Percentiles rank a stretch among this genome's conserved stretches.
These are phyloP conservation scores for Coemansia sp. DNA, from an alignment of 192 early-diverging fungal species.

Conservation along the genomic window DNA sequence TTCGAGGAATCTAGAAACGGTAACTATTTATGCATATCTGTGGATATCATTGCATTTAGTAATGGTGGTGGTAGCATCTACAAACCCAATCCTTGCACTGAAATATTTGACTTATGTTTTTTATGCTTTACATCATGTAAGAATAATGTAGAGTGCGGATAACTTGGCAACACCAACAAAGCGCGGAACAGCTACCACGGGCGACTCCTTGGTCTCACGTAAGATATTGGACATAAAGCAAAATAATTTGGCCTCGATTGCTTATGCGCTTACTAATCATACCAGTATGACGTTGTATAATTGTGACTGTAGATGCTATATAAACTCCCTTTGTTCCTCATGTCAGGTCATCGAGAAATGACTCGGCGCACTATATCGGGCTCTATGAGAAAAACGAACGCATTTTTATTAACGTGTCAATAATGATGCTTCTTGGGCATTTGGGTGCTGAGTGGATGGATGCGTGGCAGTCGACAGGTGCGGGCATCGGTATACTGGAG, in stretches of 20 bases:
- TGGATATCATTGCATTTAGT: not conserved
- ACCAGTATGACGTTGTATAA: not conserved
- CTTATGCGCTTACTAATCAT: not conserved
- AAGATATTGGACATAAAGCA: not conserved
- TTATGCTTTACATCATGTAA: not conserved
- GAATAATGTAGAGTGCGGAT: not conserved
- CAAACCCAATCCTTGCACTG: not conserved
- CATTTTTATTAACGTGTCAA: not conserved
- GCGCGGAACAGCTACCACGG: not conserved
- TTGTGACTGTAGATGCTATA: not conserved
- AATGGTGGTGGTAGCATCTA: not conserved
- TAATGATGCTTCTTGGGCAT: not conserved
- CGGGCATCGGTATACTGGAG: not conserved
- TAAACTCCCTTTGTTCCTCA: not conserved
- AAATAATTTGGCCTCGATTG: not conserved
- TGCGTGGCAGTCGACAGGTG: not conserved
- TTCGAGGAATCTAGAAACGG: not conserved
- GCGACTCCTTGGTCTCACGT: not conserved
- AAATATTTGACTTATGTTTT: not conserved
- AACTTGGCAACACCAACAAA: not conserved
- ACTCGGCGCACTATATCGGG: not conserved
- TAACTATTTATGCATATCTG: not conserved
- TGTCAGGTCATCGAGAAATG: not conserved
- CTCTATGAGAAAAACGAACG: not conserved
- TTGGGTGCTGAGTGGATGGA: not conserved